Evolutionary conservation across 805 yeast genomes (phyloP).

Genomic region (Kuraishia piskuri): DNA sequence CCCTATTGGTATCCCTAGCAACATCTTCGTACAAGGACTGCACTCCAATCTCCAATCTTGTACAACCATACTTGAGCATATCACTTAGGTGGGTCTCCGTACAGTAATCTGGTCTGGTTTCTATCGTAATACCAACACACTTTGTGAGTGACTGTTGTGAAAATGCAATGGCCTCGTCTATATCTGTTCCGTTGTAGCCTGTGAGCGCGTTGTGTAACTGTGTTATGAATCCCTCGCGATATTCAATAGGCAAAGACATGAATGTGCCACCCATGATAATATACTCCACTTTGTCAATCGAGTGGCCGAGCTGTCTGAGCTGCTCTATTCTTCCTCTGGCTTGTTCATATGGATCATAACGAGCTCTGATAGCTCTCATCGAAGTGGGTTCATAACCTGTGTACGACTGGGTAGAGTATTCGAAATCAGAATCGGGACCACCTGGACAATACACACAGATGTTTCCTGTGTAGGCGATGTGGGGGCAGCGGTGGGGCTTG

Average conservation of each 20-base stretch:
- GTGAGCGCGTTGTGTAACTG: conserved; percentile 92
- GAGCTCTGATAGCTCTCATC: conserved; percentile 97
- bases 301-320: conserved; percentile 88
- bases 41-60: conserved; percentile 93
- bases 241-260: conserved; percentile 87
- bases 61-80: conserved; percentile 94
- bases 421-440: conserved; percentile 97
- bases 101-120: conserved; percentile 97
- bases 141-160: conserved; percentile 93
- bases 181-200: conserved; percentile 78
- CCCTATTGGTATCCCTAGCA: conserved; percentile 96
- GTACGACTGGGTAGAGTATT: conserved; percentile 94
- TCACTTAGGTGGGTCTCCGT: conserved; percentile 92
- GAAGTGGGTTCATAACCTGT: conserved; percentile 99
- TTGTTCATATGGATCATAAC: conserved; percentile 97
- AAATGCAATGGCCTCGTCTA: conserved; percentile 84
- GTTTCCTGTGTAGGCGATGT: conserved; percentile 96
- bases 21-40: conserved; percentile 97
- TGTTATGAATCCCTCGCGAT: conserved; percentile 82
- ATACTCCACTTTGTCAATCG: conserved; percentile 95
- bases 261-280: conserved; percentile 99
- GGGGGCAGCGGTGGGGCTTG: conserved; percentile 98
- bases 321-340: conserved; percentile 97
- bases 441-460: conserved; percentile 99
- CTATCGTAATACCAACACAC: conserved; percentile 97